Conservation (phyloP, 192 early-diverging fungal genomes). For the Coemansia sp. region DNA sequence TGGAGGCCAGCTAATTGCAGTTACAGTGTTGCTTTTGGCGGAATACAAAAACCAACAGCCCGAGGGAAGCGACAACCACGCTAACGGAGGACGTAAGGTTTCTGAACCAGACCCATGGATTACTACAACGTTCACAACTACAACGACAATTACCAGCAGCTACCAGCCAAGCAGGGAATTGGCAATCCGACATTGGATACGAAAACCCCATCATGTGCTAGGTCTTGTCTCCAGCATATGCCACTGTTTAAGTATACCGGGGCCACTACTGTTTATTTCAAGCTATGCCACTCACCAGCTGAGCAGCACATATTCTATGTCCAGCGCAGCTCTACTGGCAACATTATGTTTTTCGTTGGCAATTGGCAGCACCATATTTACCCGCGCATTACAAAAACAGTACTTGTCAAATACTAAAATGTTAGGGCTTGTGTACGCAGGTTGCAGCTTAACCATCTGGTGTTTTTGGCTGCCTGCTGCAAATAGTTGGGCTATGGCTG, state of each 20-base stretch:
- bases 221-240: neutral
- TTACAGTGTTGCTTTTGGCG: neutral
- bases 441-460: neutral
- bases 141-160: neutral
- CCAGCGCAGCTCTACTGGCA: neutral
- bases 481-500: neutral
- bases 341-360: neutral
- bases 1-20: neutral
- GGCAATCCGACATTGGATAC: neutral
- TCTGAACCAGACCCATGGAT: neutral
- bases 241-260: neutral
- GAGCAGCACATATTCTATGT: neutral
- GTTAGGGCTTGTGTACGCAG: neutral
- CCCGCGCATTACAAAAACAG: neutral
- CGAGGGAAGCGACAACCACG: neutral
- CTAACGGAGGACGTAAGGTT: neutral
- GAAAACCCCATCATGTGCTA: neutral
- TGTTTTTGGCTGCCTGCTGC: conserved; percentile 4
- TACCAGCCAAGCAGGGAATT: neutral
- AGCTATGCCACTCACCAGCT: neutral
- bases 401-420: neutral
- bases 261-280: neutral
- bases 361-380: neutral
- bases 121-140: neutral
- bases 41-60: neutral